These are phyloP conservation scores for Plantago coronopus DNA, from an alignment of 305 asterid species.

Conservation along the genomic window DNA sequence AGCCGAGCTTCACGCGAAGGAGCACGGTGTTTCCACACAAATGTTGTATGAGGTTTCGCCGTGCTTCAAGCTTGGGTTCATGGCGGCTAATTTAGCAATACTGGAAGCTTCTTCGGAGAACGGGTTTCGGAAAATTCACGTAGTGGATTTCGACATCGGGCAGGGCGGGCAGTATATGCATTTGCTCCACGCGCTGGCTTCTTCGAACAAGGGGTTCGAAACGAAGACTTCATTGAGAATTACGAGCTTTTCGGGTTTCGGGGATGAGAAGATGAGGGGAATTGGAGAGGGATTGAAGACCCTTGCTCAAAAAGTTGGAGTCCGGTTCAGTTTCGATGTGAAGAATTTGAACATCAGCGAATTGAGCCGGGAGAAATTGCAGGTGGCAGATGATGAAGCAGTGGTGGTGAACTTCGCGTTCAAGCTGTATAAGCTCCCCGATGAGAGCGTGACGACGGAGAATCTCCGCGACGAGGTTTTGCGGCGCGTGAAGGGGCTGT, in stretches of 20 bases:
- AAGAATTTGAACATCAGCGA: slow-evolving; percentile 26
- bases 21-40: slow-evolving; percentile 47
- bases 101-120: slow-evolving; percentile 56
- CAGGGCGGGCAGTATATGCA: slow-evolving; percentile 72
- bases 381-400: slow-evolving; percentile 49
- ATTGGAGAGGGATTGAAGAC: slow-evolving; percentile 37
- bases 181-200: slow-evolving; percentile 66
- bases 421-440: slow-evolving; percentile 62
- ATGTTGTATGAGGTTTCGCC: slow-evolving; percentile 54
- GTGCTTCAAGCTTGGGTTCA: slow-evolving; percentile 85
- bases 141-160: slow-evolving; percentile 72
- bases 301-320: slow-evolving; percentile 45
- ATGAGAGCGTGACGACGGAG: slow-evolving; percentile 88
- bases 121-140: slow-evolving; percentile 43
- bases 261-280: slow-evolving; percentile 34
- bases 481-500: slow-evolving; percentile 66
- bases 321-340: slow-evolving; percentile 35
- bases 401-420: slow-evolving; percentile 84
- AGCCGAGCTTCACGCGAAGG: slow-evolving; percentile 37
- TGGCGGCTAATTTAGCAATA: slow-evolving; percentile 81
- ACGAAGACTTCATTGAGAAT: slow-evolving; percentile 31
- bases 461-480: slow-evolving; percentile 73
- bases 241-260: slow-evolving; percentile 50
- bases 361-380: slow-evolving; percentile 45
- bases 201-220: slow-evolving; percentile 27